phyloP scores from a whole-genome alignment of 768 basidiomycete species.

The Flagelloscypha sp. region DNA sequence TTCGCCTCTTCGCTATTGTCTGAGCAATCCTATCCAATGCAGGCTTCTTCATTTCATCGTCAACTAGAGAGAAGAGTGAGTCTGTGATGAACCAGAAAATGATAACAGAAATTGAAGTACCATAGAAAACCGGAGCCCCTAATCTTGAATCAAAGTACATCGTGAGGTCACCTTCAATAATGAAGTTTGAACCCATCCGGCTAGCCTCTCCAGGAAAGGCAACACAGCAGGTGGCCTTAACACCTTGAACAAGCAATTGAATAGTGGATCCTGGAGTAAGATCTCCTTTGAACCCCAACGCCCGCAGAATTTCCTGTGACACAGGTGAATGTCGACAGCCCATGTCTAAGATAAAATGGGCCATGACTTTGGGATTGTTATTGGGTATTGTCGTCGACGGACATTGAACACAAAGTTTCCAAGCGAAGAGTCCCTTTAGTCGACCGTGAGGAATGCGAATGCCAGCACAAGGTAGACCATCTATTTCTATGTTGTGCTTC shows the following conservation, averaged over 20 bases:
- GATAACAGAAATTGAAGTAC: too few species aligned
- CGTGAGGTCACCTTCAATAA: slow-evolving; percentile 17
- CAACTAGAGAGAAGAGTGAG: too few species aligned
- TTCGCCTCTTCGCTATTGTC: too few species aligned
- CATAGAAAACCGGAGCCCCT: slow-evolving; percentile 17
- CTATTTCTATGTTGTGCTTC: slow-evolving; percentile 15
- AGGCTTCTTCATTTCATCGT: too few species aligned
- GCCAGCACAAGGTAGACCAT: slow-evolving; percentile 18
- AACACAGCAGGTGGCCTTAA: slow-evolving; percentile 14
- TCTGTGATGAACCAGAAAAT: too few species aligned
- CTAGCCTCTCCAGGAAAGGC: slow-evolving; percentile 15
- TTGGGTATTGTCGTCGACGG: background rate
- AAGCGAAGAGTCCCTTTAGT: slow-evolving; percentile 18
- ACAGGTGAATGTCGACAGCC: slow-evolving; percentile 12
- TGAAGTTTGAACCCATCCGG: slow-evolving; percentile 14
- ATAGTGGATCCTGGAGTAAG: slow-evolving; percentile 15
- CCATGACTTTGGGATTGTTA: slow-evolving; percentile 7
- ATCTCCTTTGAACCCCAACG: slow-evolving; percentile 12
- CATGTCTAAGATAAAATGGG: slow-evolving; percentile 21
- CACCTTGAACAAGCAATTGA: slow-evolving; percentile 14
- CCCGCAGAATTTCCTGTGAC: slow-evolving; percentile 11
- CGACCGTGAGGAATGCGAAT: slow-evolving; percentile 16
- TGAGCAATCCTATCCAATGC: too few species aligned
- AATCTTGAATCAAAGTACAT: slow-evolving; percentile 16
- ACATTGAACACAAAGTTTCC: slow-evolving; percentile 14